Evolutionary conservation across 164 flowering plant genomes (phyloP).

Genomic region (Taxillus chinensis): DNA sequence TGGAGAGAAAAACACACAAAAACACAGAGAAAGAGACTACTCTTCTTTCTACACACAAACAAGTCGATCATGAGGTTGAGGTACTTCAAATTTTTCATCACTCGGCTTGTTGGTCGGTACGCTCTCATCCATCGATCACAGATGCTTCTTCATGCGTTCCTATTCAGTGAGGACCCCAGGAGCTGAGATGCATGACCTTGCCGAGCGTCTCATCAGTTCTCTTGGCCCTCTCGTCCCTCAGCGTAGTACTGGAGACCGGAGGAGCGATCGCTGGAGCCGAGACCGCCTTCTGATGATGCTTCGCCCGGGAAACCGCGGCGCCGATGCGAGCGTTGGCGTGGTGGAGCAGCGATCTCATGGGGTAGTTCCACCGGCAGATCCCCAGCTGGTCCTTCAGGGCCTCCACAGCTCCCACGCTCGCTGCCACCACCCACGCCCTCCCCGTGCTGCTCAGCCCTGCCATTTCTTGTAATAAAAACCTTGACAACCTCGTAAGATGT

Average conservation of each 20-base stretch:
- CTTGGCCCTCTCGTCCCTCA: conserved; percentile 4
- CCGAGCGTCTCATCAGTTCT: background rate
- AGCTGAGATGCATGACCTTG: background rate
- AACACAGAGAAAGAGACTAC: no score
- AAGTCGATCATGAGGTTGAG: no score
- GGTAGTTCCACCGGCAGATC: conserved; percentile 5
- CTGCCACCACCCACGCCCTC: conserved; percentile 1
- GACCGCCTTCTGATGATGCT: background rate
- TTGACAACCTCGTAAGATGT: no score
- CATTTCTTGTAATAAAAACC: background rate
- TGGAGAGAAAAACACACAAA: no score
- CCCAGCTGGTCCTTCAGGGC: conserved; percentile 7
- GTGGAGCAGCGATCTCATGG: conserved; percentile 3
- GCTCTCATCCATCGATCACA: no score
- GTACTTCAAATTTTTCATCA: no score
- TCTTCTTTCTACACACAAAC: no score
- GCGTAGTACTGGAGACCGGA: background rate
- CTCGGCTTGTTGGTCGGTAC: no score
- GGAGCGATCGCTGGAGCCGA: conserved; percentile 9
- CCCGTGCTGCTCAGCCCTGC: background rate
- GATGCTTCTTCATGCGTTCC: no score
- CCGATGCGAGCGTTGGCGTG: conserved; percentile 13
- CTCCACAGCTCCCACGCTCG: conserved; percentile 6
- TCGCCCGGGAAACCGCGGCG: conserved; percentile 10
- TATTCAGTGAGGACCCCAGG: conserved; percentile 2